Conservation (phyloP, 768 basidiomycete genomes). For the Sporobolomyces pararoseus region DNA sequence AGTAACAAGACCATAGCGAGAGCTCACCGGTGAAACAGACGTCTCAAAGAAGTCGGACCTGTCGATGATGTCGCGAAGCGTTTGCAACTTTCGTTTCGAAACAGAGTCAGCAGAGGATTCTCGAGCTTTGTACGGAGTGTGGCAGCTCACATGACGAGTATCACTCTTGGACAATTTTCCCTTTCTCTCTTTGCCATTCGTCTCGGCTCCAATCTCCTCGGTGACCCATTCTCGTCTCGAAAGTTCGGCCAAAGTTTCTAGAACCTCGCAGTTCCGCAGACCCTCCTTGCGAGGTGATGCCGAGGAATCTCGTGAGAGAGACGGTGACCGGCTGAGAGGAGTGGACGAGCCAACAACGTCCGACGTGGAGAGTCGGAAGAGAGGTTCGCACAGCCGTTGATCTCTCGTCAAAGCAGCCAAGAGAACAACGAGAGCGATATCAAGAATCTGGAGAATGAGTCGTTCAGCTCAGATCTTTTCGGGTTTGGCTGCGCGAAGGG, state of each 20-base stretch:
- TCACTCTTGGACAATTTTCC: neutral
- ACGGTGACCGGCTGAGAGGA: neutral
- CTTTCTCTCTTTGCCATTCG: neutral
- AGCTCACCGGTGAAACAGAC: neutral
- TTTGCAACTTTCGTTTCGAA: conserved; percentile 15
- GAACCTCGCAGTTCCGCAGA: conserved; percentile 6
- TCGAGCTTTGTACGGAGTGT: neutral
- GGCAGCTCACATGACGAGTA: neutral
- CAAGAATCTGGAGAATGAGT: conserved; percentile 24
- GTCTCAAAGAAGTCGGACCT: conserved; percentile 6
- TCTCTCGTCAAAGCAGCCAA: conserved; percentile 25
- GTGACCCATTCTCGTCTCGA: neutral
- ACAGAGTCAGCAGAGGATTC: neutral
- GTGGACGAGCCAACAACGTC: neutral
- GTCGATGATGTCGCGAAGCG: conserved; percentile 31
- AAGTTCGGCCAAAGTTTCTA: neutral
- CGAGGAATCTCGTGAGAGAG: neutral
- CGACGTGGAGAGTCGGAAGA: conserved; percentile 19
- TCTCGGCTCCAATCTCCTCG: conserved; percentile 13
- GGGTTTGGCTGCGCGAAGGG: no score
- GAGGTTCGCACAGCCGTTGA: conserved; percentile 35
- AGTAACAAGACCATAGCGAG: no score
- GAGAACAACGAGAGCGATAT: conserved; percentile 23
- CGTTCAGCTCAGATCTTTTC: no score
- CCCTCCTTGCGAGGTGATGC: neutral